Percentiles rank a stretch among this genome's conserved stretches.
Conservation (phyloP, 805 yeast species). For the Cyberlindnera sargentensis region DNA sequence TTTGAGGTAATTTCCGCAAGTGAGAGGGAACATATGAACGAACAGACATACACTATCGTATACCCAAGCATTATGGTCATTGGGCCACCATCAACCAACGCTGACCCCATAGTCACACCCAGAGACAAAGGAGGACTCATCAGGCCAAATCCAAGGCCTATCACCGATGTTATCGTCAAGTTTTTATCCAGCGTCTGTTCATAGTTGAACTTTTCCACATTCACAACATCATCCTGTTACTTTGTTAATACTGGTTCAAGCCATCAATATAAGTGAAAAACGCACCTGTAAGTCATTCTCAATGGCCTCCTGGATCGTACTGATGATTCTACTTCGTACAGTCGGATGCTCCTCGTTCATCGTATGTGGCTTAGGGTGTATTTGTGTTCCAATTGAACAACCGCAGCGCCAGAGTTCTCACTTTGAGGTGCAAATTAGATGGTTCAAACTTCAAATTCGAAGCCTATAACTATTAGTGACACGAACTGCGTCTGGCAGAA, state of each 20-base stretch:
- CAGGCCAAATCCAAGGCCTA: conserved; percentile 72
- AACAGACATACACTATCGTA: conserved; percentile 55
- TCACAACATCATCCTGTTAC: conserved; percentile 23
- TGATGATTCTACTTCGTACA: conserved; percentile 7
- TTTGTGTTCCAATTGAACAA: too few relatives aligned
- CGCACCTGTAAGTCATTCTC: conserved; percentile 19
- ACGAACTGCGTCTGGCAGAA: too few relatives aligned
- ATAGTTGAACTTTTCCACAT: conserved; percentile 66
- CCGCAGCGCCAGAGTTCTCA: too few relatives aligned
- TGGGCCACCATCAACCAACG: conserved; percentile 70
- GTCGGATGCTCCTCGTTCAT: background rate
- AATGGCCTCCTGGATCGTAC: conserved; percentile 16
- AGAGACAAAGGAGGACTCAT: conserved; percentile 82
- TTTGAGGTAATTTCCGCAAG: conserved; percentile 73
- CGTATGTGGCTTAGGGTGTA: too few relatives aligned
- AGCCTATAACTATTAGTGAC: too few relatives aligned
- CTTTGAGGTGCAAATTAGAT: too few relatives aligned
- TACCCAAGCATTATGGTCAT: conserved; percentile 74
- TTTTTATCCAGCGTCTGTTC: conserved; percentile 65
- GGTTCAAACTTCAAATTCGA: too few relatives aligned
- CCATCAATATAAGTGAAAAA: background rate
- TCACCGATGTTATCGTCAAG: conserved; percentile 59
- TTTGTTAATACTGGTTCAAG: background rate
- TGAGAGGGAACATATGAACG: conserved; percentile 60
- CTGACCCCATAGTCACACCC: conserved; percentile 65